Evolutionary conservation across 139 green algal genomes (phyloP), one percentile per base, ranked within the genome.

Genomic region (Marvania coccoides): DNA sequence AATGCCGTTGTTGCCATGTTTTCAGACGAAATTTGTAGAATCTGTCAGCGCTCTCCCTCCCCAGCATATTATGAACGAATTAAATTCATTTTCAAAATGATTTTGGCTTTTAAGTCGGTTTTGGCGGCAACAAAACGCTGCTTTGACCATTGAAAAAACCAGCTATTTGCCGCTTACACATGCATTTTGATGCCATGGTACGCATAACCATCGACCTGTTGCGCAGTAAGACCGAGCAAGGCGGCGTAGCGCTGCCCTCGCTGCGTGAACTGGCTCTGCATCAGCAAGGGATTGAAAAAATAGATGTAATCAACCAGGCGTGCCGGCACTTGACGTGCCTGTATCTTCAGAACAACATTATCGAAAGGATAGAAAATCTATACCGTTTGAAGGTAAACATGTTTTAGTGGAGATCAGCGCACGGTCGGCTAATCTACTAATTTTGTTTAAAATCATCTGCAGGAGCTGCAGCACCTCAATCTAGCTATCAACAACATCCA

Each of bases 391-490:
- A 97, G 87, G 85, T 85, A 39, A n/a, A n/a, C n/a, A n/a, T n/a
- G n/a, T n/a, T n/a, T n/a, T n/a, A n/a, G n/a, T n/a, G n/a, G n/a
- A n/a, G n/a, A n/a, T n/a, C n/a, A n/a, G n/a, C n/a, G n/a, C n/a
- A n/a, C n/a, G n/a, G n/a, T n/a, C n/a, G n/a, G n/a, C n/a, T n/a
- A n/a, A n/a, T n/a, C n/a, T n/a, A n/a, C n/a, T n/a, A n/a, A n/a
- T n/a, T n/a, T n/a, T n/a, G n/a, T n/a, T n/a, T n/a, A n/a, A n/a
- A n/a, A n/a, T 33, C 35, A 45, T 4, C 35, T 77, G 54, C 86
- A 97, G 89, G 81, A 93, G 35, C 81, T 97, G 57, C 66, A 93
- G 71, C 92, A 96, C 61, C 59, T 96, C 6, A 97, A 97, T 75
- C 31, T 96, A 23, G 89, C 92, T 0, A 39, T 97, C 5, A 97